Base-by-base conservation (phyloP, 345 rosid genomes). In the Syzygium grande region DNA sequence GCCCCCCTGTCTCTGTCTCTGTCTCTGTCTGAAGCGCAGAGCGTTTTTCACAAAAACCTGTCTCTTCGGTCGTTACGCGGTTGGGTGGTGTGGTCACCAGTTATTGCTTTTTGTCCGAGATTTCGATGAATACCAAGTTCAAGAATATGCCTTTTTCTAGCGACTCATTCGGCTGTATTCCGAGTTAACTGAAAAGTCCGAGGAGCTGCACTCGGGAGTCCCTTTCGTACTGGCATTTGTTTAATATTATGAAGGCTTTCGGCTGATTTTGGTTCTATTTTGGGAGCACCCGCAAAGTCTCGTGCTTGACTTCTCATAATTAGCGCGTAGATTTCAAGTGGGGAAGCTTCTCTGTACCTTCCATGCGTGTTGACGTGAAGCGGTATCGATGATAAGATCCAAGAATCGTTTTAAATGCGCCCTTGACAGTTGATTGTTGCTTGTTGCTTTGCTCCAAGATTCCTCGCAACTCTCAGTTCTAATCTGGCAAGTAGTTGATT, bases 341-440 rank as follows among this genome's bases (percentile, higher is more conserved):
- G 83, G 49, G 87, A 86, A 86, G 80, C 87, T 86, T 86, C 87
- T 65, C 84, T 49, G 84, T 65, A 49, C 23, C 87, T 86, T 86
- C 87, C 29, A 21, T 38, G 73, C 52, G 49, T 23, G 86, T 51
- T 56, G 27, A 27, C 16, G n/a, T 34, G 49, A 8, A 16, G 29
- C 13, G 30, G 46, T 2, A 25, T 56, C n/a, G 30, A 22, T 43
- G 49, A 51, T 46, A 25, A 84, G 55, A 29, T 30, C 59, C 59
- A 9, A 84, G 83, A 73, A 38, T 21, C n/a, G 8, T 43, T 38
- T 84, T 11, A 51, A 22, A 30, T 16, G 34, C 30, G 22, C 0
- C 63, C 83, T 61, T 27, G 52, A 41, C 41, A 4, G 5, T 19
- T 29, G n/a, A 51, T 85, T 27, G 19, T 49, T 38, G 16, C 51